phyloP scores from a whole-genome alignment of 2,329 filamentous ascomycete genomes.

The Fusarium secorum region DNA sequence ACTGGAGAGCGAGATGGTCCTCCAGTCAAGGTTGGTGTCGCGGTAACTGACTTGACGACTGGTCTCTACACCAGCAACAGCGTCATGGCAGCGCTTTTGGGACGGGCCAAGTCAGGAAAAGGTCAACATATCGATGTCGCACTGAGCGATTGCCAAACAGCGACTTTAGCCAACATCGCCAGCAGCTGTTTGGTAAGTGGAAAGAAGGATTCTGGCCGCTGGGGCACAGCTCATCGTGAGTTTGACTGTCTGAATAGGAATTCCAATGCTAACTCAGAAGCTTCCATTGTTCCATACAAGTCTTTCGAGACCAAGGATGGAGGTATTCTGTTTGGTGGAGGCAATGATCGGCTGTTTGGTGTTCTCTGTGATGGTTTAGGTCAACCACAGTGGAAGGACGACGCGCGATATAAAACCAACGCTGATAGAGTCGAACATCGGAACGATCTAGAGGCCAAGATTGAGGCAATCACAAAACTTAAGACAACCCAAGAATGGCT shows the following conservation, averaged over 20 bases:
- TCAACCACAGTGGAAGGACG: conserved; percentile 65
- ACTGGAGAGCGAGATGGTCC: conserved; percentile 87
- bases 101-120: conserved; percentile 73
- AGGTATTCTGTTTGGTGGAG: conserved; percentile 74
- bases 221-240: conserved; percentile 94
- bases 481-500: conserved; percentile 92
- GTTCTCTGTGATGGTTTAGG: conserved; percentile 69
- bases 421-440: conserved; percentile 73
- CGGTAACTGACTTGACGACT: conserved; percentile 94
- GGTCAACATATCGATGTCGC: conserved; percentile 94
- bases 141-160: conserved; percentile 93
- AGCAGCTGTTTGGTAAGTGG: conserved; percentile 91
- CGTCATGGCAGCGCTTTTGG: conserved; percentile 92
- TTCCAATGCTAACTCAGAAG: conserved; percentile 51
- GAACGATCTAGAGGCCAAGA: conserved; percentile 77
- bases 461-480: conserved; percentile 76
- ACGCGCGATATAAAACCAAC: conserved; percentile 68
- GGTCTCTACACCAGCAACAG: conserved; percentile 94
- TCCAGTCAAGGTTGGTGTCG: conserved; percentile 96
- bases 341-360: conserved; percentile 75
- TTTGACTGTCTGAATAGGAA: conserved; percentile 4
- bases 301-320: conserved; percentile 79
- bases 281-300: conserved; percentile 96
- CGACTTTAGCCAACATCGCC: conserved; percentile 93
- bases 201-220: conserved; percentile 84